Evolutionary conservation across 2,329 filamentous ascomycete species (phyloP).

Genomic region (Aspergillus intermedius): DNA sequence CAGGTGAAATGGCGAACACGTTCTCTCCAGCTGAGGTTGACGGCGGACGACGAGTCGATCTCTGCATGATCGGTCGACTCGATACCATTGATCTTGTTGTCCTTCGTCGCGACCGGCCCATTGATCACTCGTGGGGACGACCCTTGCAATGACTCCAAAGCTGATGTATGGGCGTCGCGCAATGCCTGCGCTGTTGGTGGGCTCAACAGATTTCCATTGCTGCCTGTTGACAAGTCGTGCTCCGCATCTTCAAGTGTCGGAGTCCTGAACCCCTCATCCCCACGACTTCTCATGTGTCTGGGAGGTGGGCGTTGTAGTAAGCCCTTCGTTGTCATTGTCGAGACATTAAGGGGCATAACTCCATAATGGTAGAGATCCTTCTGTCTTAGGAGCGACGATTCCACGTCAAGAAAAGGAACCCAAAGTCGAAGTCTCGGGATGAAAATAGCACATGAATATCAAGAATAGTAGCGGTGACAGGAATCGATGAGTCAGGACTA

Average conservation of each 20-base stretch:
- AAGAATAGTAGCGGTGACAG: not conserved
- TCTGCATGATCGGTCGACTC: constrained; percentile 2
- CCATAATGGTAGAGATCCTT: not conserved
- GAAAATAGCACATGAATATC: not conserved
- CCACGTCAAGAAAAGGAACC: not conserved
- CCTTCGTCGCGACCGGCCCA: not conserved
- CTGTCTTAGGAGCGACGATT: not conserved
- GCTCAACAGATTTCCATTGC: constrained; percentile 7
- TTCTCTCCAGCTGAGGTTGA: constrained; percentile 43
- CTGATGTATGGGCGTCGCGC: constrained; percentile 22
- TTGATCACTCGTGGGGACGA: constrained; percentile 15
- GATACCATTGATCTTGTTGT: not conserved
- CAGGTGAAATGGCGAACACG: constrained; percentile 61
- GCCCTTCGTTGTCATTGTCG: not conserved
- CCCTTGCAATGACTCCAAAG: constrained; percentile 20
- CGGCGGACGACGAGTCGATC: constrained; percentile 6
- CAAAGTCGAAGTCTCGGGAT: not conserved
- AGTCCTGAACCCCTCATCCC: constrained; percentile 40
- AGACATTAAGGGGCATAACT: not conserved
- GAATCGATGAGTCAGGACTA: not conserved
- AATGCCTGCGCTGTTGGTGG: constrained; percentile 9
- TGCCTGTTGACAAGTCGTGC: constrained; percentile 12
- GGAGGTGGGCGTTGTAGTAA: constrained; percentile 11
- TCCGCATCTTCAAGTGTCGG: constrained; percentile 41
- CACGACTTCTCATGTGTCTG: constrained; percentile 31